Evolutionary conservation across 2,329 filamentous ascomycete genomes (phyloP).

Genomic region (Clathrospora elynae): DNA sequence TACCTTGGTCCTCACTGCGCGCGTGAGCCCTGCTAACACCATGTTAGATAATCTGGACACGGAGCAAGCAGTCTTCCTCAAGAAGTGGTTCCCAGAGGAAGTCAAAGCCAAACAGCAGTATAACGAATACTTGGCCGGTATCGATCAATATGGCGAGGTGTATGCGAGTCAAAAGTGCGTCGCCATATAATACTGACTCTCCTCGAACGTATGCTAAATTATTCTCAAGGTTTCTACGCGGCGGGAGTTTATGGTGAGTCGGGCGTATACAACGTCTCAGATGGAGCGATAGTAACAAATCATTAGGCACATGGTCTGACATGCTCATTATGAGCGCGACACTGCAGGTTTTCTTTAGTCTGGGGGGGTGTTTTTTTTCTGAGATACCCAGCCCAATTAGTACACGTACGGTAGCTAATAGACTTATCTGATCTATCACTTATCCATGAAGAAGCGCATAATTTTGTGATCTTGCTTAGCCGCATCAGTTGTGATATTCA

Average conservation of each 20-base stretch:
- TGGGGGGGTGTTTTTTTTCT: no score
- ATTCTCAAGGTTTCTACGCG: constrained; percentile 22
- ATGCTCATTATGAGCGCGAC: no score
- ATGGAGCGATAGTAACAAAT: no score
- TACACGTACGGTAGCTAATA: no score
- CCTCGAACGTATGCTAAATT: constrained; percentile 11
- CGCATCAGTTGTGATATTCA: no score
- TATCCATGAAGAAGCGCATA: no score
- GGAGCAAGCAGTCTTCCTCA: constrained; percentile 70
- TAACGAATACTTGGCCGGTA: constrained; percentile 76
- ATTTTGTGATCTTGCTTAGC: no score
- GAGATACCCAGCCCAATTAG: no score
- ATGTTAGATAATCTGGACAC: constrained; percentile 70
- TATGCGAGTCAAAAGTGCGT: constrained; percentile 64
- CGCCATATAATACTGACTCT: constrained; percentile 57
- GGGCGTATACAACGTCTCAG: no score
- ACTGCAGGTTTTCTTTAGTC: no score
- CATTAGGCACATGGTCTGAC: no score
- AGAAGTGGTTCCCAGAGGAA: constrained; percentile 79
- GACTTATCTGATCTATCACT: no score
- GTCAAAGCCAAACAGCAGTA: constrained; percentile 62
- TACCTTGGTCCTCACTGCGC: constrained; percentile 4
- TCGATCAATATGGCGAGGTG: constrained; percentile 71
- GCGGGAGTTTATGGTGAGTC: constrained; percentile 21
- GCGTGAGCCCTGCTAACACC: neutral